phyloP scores from a whole-genome alignment of 495 filamentous ascomycete species.

The Penicillium daleae region DNA sequence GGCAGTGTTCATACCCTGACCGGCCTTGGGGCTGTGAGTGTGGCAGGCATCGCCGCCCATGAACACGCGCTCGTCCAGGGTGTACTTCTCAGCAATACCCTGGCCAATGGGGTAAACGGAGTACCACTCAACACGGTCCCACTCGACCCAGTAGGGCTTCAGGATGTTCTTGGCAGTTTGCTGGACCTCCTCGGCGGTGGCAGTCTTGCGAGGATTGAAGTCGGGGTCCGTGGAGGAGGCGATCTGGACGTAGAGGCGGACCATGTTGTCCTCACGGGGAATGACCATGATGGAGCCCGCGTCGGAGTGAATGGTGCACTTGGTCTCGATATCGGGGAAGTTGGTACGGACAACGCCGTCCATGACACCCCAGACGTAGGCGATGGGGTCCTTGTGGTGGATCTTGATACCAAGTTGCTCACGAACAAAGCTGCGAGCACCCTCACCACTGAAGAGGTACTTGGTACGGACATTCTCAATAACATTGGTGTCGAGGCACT shows the following conservation, averaged over 20 bases:
- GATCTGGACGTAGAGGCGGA: conserved; percentile 78
- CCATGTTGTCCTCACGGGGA: conserved; percentile 77
- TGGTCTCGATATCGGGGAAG: conserved; percentile 93
- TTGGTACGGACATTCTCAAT: conserved; percentile 66
- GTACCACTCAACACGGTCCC: conserved; percentile 62
- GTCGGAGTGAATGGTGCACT: conserved; percentile 77
- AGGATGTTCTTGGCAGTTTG: conserved; percentile 65
- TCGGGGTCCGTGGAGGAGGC: conserved; percentile 64
- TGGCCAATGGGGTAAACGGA: conserved; percentile 67
- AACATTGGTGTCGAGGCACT: conserved; percentile 72
- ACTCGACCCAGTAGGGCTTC: conserved; percentile 58
- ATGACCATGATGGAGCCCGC: conserved; percentile 77
- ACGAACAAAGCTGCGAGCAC: conserved; percentile 65
- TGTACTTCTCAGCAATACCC: conserved; percentile 64
- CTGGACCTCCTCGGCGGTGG: conserved; percentile 63
- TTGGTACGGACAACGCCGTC: conserved; percentile 76
- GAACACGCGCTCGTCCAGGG: conserved; percentile 59
- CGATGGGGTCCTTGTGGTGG: conserved; percentile 65
- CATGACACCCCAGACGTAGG: conserved; percentile 82
- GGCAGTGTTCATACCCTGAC: conserved; percentile 59
- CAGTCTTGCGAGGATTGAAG: conserved; percentile 56
- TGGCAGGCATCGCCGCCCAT: conserved; percentile 68
- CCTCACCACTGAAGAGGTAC: conserved; percentile 69
- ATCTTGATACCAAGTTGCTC: conserved; percentile 62
- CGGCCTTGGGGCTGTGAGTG: conserved; percentile 70